phyloP scores from a whole-genome alignment of 2,329 filamentous ascomycete species.

The Chaetomiaceae sp. region DNA sequence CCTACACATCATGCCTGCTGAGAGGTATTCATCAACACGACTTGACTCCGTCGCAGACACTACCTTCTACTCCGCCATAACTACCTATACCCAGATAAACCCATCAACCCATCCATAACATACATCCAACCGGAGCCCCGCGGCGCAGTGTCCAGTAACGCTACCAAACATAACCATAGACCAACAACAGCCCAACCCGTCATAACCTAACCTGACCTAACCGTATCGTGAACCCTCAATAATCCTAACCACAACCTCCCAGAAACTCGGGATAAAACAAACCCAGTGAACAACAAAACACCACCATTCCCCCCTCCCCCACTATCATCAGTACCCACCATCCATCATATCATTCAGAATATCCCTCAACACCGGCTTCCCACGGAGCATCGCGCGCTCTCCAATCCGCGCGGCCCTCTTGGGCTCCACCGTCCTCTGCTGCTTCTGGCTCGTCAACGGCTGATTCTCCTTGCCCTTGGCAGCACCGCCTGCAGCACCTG shows the following conservation, averaged over 20 bases:
- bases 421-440: constrained; percentile 39
- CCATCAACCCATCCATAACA: too few relatives aligned
- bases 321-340: constrained; percentile 14
- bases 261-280: too few relatives aligned
- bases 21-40: too few relatives aligned
- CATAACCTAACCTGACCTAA: constrained; percentile 8
- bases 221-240: background rate
- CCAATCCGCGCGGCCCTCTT: constrained; percentile 54
- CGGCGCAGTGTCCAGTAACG: constrained; percentile 9
- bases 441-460: background rate
- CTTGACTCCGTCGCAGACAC: too few relatives aligned
- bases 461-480: constrained; percentile 11
- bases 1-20: too few relatives aligned
- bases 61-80: too few relatives aligned
- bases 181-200: background rate
- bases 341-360: constrained; percentile 67
- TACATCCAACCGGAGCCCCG: constrained; percentile 7
- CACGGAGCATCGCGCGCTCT: constrained; percentile 57
- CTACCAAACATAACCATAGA: constrained; percentile 5
- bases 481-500: background rate
- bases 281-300: too few relatives aligned
- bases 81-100: too few relatives aligned
- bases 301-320: too few relatives aligned
- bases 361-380: constrained; percentile 66
- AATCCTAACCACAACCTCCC: background rate